Percentiles rank a stretch among this genome's conserved stretches.
phyloP scores from a whole-genome alignment of 2,329 filamentous ascomycete genomes.

The Myriosclerotinia duriaeana region DNA sequence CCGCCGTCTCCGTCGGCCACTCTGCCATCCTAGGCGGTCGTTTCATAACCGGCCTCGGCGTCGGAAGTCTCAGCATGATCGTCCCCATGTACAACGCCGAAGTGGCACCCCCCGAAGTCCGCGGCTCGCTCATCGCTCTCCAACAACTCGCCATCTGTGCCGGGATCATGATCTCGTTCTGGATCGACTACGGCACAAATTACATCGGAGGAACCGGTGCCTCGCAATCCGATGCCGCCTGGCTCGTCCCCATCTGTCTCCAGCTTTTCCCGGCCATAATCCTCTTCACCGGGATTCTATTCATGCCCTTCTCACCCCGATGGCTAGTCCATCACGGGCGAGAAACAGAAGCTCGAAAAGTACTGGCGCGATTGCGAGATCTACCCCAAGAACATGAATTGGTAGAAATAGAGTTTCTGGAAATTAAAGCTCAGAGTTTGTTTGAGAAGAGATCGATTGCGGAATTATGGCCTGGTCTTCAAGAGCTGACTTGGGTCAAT shows the following conservation, averaged over 20 bases:
- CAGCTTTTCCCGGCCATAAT: constrained; percentile 67
- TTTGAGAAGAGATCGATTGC: constrained; percentile 73
- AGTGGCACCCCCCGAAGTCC: constrained; percentile 61
- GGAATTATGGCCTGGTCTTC: constrained; percentile 65
- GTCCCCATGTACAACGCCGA: constrained; percentile 55
- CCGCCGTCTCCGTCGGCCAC: constrained; percentile 56
- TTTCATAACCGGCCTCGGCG: constrained; percentile 71
- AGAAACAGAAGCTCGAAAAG: constrained; percentile 63
- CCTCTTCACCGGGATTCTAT: constrained; percentile 68
- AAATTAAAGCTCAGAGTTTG: constrained; percentile 75
- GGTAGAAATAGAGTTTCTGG: constrained; percentile 74
- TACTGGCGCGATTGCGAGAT: constrained; percentile 63
- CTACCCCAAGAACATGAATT: constrained; percentile 63
- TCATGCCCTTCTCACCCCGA: constrained; percentile 77
- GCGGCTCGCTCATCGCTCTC: constrained; percentile 63
- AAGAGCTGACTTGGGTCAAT: constrained; percentile 60
- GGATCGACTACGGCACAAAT: constrained; percentile 65
- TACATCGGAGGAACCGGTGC: constrained; percentile 63
- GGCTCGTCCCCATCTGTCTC: constrained; percentile 70
- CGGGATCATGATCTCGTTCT: constrained; percentile 57
- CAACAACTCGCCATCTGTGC: constrained; percentile 63
- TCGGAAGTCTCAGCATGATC: constrained; percentile 67
- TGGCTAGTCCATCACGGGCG: constrained; percentile 72
- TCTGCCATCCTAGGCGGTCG: constrained; percentile 66
- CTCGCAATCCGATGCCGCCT: constrained; percentile 65